Evolutionary conservation across 768 basidiomycete genomes (phyloP).

Genomic region (Leccinum variicolor): DNA sequence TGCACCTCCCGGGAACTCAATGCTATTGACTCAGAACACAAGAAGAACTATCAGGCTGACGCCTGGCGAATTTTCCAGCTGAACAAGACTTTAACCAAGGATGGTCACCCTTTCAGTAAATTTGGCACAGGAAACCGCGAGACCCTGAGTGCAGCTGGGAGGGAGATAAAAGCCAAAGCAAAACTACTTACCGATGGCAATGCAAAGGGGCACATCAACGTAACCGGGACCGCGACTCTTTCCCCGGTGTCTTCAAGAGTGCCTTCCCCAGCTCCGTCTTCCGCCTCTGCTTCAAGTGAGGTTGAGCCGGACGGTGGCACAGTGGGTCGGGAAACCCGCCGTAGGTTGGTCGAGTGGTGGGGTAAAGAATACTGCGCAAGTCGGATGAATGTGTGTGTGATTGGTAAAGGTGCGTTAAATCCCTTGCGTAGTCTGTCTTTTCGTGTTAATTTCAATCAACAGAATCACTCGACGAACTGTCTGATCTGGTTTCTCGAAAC

Average conservation of each 20-base stretch:
- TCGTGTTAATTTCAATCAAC: slow-evolving; percentile 3
- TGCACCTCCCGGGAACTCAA: slow-evolving; percentile 89
- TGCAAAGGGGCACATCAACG: slow-evolving; percentile 23
- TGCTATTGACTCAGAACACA: slow-evolving; percentile 96
- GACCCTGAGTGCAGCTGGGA: slow-evolving; percentile 64
- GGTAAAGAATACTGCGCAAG: slow-evolving; percentile 74
- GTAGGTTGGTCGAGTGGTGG: slow-evolving; percentile 86
- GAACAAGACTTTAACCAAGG: slow-evolving; percentile 79
- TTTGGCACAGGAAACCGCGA: slow-evolving; percentile 87
- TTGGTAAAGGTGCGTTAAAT: slow-evolving; percentile 63
- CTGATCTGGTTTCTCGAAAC: slow-evolving; percentile 54
- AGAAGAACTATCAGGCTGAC: slow-evolving; percentile 91
- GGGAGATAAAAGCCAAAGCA: slow-evolving; percentile 49
- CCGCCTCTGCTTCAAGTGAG: slow-evolving; percentile 51
- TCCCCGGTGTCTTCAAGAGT: slow-evolving; percentile 54
- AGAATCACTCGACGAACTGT: slow-evolving; percentile 77
- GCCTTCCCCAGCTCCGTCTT: slow-evolving; percentile 59
- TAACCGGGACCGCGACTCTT: slow-evolving; percentile 25
- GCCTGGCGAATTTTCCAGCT: slow-evolving; percentile 94
- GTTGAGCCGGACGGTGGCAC: slow-evolving; percentile 70
- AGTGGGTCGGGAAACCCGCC: slow-evolving; percentile 75
- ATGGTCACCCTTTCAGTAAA: slow-evolving; percentile 83
- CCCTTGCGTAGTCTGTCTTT: background rate
- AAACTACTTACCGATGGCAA: slow-evolving; percentile 30
- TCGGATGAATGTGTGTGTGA: slow-evolving; percentile 74